phyloP scores from a whole-genome alignment of 177 flowering plant species.

The Vitis hybrid region DNA sequence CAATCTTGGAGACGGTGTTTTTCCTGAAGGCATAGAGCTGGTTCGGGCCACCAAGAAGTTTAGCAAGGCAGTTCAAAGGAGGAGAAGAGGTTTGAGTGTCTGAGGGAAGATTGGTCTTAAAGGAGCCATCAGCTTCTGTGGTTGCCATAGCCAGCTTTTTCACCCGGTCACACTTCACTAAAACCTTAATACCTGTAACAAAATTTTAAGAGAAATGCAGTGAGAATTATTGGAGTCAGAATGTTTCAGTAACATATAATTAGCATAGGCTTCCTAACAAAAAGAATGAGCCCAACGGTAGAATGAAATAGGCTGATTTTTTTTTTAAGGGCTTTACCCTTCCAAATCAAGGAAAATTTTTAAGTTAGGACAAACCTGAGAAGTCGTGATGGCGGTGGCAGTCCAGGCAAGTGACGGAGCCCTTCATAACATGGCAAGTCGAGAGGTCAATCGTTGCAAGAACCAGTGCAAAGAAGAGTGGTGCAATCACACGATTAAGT shows the following conservation, averaged over 20 bases:
- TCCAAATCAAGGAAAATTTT: neutral
- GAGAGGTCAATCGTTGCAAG: constrained; percentile 28
- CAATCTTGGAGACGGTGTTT: constrained; percentile 32
- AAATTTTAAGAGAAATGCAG: neutral
- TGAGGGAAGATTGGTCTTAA: constrained; percentile 39
- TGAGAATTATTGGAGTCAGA: neutral
- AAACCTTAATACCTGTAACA: constrained; percentile 48
- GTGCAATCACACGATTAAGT: constrained; percentile 7
- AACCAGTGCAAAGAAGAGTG: constrained; percentile 28
- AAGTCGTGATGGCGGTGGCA: constrained; percentile 32
- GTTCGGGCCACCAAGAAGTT: constrained; percentile 47
- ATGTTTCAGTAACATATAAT: neutral
- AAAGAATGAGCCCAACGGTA: neutral
- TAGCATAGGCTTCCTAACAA: neutral
- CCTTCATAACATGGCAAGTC: constrained; percentile 38
- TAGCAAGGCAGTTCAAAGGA: constrained; percentile 41
- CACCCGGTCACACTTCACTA: constrained; percentile 53
- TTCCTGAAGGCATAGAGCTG: constrained; percentile 39
- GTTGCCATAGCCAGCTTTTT: constrained; percentile 33
- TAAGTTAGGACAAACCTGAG: constrained; percentile 36
- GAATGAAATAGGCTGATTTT: neutral
- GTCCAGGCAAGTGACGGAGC: constrained; percentile 59
- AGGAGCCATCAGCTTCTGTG: constrained; percentile 47
- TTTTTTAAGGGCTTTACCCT: neutral
- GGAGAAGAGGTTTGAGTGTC: constrained; percentile 10